These are phyloP conservation scores for Melocanna baccifera DNA, from an alignment of 176 grass and related monocot genomes.

Conservation along the genomic window DNA sequence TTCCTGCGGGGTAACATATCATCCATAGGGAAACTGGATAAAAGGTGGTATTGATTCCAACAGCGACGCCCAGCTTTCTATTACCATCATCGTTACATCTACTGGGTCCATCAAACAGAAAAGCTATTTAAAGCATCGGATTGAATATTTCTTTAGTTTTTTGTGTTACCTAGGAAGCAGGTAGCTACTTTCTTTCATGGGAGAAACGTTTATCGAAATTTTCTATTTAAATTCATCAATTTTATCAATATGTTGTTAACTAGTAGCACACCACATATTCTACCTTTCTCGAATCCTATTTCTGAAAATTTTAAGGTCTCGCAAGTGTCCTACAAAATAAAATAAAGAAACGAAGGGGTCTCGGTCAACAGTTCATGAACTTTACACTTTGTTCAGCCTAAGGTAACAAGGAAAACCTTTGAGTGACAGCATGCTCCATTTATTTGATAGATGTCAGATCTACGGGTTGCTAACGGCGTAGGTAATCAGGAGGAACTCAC, in stretches of 20 bases:
- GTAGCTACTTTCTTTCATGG: not conserved
- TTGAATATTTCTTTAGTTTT: not conserved
- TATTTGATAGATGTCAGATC: not conserved
- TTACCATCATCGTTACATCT: constrained; percentile 10
- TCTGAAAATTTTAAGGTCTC: not conserved
- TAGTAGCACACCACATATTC: constrained; percentile 9
- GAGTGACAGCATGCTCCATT: not conserved
- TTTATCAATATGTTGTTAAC: not conserved
- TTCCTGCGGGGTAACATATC: not conserved
- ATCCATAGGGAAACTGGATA: constrained; percentile 9
- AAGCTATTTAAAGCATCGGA: not conserved
- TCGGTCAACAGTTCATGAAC: not conserved
- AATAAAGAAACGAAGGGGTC: not conserved
- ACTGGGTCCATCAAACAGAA: not conserved
- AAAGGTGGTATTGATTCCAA: not conserved
- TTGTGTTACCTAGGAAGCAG: not conserved
- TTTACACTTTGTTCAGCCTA: not conserved
- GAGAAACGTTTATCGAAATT: not conserved
- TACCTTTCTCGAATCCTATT: not conserved
- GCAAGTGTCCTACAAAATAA: not conserved
- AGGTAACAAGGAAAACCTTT: not conserved
- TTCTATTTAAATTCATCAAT: not conserved
- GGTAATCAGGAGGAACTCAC: not conserved
- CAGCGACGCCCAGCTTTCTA: not conserved
- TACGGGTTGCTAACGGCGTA: not conserved